Conservation (phyloP, 2,329 filamentous ascomycete species). For the Microdochium paspali region DNA sequence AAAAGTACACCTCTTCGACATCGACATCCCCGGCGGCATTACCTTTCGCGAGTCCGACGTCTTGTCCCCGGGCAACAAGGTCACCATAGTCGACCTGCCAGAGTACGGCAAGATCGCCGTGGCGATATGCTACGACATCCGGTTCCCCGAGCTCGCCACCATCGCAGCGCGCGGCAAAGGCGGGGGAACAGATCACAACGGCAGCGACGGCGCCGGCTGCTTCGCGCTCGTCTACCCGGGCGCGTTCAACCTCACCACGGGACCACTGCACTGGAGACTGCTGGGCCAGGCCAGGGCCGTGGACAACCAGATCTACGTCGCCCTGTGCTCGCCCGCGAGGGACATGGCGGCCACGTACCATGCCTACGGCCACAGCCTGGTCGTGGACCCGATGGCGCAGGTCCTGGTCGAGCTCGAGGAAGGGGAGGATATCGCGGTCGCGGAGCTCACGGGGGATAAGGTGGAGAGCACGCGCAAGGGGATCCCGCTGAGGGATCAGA, state of each 20-base stretch:
- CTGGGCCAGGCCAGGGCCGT: constrained; percentile 74
- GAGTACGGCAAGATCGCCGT: constrained; percentile 82
- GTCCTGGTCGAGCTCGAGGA: constrained; percentile 75
- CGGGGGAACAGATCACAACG: background rate
- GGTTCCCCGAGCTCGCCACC: constrained; percentile 88
- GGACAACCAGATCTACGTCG: constrained; percentile 93
- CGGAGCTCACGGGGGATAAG: constrained; percentile 56
- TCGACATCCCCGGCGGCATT: constrained; percentile 93
- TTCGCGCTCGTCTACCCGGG: constrained; percentile 89
- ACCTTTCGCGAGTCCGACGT: constrained; percentile 86
- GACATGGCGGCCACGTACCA: constrained; percentile 71
- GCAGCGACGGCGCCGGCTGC: constrained; percentile 52
- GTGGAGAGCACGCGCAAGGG: constrained; percentile 70
- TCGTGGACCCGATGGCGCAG: constrained; percentile 79
- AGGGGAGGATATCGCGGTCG: constrained; percentile 65
- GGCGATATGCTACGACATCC: constrained; percentile 95
- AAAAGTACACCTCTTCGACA: constrained; percentile 96
- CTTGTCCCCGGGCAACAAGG: constrained; percentile 71
- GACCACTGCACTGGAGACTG: constrained; percentile 83
- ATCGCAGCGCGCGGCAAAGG: constrained; percentile 58
- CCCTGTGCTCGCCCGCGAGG: constrained; percentile 81
- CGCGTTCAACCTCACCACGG: constrained; percentile 95
- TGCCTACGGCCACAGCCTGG: constrained; percentile 85
- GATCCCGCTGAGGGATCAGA: constrained; percentile 77
- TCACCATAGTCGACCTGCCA: constrained; percentile 79